Conservation (phyloP, 306 rosid species). For the Glycine latifolia region DNA sequence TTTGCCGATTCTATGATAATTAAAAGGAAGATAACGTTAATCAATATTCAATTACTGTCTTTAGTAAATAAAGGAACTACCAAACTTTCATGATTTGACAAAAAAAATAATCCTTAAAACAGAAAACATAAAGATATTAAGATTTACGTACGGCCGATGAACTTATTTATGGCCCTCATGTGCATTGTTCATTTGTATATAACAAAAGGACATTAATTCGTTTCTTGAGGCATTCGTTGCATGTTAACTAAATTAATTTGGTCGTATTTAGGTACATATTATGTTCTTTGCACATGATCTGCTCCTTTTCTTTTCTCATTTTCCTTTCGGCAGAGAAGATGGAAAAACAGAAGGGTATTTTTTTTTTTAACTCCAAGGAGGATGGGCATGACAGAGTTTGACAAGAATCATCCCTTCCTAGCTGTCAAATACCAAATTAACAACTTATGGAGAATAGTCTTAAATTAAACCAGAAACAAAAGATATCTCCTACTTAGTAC, state of each 20-base stretch:
- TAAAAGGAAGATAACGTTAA: too few relatives aligned
- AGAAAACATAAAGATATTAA: not conserved
- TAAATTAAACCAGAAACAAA: not conserved
- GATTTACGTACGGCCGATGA: not conserved
- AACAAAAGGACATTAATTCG: not conserved
- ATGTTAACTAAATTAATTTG: not conserved
- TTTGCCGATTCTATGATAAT: too few relatives aligned
- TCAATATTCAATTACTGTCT: too few relatives aligned
- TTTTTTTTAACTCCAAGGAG: too few relatives aligned
- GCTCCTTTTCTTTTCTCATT: not conserved
- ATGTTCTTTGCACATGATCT: constrained; percentile 24
- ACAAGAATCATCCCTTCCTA: too few relatives aligned
- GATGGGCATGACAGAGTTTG: too few relatives aligned
- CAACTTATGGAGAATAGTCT: not conserved
- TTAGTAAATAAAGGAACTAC: too few relatives aligned
- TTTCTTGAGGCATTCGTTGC: constrained; percentile 14
- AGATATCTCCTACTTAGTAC: not conserved
- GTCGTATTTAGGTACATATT: not conserved
- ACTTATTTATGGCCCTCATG: constrained; percentile 23
- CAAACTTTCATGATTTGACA: too few relatives aligned
- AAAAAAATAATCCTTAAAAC: not conserved
- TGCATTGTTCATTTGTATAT: constrained; percentile 22
- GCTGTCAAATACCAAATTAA: not conserved
- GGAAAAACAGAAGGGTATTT: too few relatives aligned
- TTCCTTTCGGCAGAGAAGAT: too few relatives aligned